Base-by-base conservation (phyloP, 805 yeast species). In the Ogataea naganishii region DNA sequence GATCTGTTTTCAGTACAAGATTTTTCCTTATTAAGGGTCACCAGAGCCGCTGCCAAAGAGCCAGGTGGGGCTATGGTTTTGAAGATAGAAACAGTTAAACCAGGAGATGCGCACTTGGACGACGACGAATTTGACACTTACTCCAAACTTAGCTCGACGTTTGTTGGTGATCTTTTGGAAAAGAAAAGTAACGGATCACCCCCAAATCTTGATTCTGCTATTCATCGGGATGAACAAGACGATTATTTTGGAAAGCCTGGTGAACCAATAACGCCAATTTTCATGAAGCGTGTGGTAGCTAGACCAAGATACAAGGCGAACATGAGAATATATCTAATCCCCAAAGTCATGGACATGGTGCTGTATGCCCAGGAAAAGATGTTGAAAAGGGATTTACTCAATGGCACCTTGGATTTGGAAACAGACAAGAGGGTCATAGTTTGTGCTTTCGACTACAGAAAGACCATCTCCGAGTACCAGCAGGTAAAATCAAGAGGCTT, bases 281-380 rank as follows among this genome's bases (percentile, higher is more conserved):
- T 69, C 41, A 50, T 75, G 29, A 75, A 75, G 47, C 71, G 71
- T 35, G 58, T 66, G 15, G 65, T 73, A 20, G 80, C 80, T 10
- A 55, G 79, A 39, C 81, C 81, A 9, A 49, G 81, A 20, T 75
- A 75, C 48, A 75, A 75, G 44, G 59, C 72, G 5, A 71, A 69
- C 38, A 75, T 75, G 81, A 69, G 72, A 44, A 66, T 74, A n/a
- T 74, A 67, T 48, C 40, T 75, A 13, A 51, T 74, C 5, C 77
- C 78, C 4, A 51, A 61, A 16, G 41, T 47, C 11, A 34, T 45
- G 6, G 44, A 58, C 31, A 57, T 60, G 36, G 60, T 65, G 3
- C 37, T 72, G 14, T 72, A 72, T 37, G 59, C 68, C 23, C 71
- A 69, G 37, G 58, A 57, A 32, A 52, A 70, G 33, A 66, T 68